Evolutionary conservation across 805 yeast genomes (phyloP), one percentile per base, ranked within the genome.

Genomic region (Starmerella potacharoeniae): DNA sequence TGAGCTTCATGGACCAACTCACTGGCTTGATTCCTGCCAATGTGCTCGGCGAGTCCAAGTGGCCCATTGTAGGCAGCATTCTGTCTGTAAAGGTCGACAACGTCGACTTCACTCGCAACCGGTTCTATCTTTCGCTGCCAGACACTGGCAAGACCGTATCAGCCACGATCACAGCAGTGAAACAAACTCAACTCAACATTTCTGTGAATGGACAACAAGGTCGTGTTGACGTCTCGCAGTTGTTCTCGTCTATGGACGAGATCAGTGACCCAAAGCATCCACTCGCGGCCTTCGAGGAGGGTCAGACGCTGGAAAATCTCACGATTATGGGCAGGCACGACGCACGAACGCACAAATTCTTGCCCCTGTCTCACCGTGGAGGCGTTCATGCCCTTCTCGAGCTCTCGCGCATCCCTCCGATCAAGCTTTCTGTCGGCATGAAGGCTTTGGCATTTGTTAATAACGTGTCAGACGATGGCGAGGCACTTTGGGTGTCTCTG

Each of bases 11-110:
- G 55, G 54, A 30, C 17, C 79, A 77, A 53, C 77, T 91, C 59
- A 86, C 87, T 35, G 97, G 97, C 52, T 75, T 91, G 60, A 84
- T 88, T 4, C 77, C 86, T 58, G 85, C 90, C 54, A 81, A 83
- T 65, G 61, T 63, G 17, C 49, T 65, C 10, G 50, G 54, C 4
- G 4, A 13, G 10, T 83, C 81, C 28, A 73, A 76, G 40, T 72
- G 73, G 30, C 90, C 80, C 65, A 73, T 73, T 62, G 73, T 76
- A 44, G 78, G 82, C 2, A 13, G 35, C n/a, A 50, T 49, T 5
- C 30, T 58, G 6, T 30, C 41, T 11, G 58, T 57, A 2, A 77
- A 76, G 53, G 84, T 89, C 16, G 71, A 82, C 55, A 77, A 81
- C 63, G 72, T 77, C 43, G 96, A 88, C 67, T 82, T 80, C 53